Conservation (phyloP, 805 yeast species). For the Middelhovenomyces tepae region DNA sequence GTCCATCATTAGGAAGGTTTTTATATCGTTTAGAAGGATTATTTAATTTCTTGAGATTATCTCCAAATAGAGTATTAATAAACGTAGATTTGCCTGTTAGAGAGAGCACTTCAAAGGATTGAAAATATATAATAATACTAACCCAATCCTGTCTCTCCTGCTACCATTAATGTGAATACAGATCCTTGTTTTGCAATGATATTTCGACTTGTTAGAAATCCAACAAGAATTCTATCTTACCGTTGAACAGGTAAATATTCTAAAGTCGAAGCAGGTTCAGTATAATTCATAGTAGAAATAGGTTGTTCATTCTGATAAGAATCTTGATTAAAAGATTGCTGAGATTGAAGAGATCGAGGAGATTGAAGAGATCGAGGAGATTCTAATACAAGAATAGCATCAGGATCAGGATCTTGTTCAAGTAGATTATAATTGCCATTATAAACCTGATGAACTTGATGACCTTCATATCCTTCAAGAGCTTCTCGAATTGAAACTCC, state of each 20-base stretch:
- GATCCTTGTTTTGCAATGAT: conserved; percentile 52
- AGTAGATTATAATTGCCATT: too few species aligned
- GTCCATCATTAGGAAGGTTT: conserved; percentile 2
- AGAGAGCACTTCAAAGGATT: background rate
- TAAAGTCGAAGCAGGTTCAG: background rate
- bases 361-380: conserved; percentile 7
- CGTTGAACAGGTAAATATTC: conserved; percentile 2
- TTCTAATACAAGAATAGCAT: too few species aligned
- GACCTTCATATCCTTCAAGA: too few species aligned
- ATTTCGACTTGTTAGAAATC: conserved; percentile 32
- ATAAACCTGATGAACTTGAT: too few species aligned
- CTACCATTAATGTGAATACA: conserved; percentile 56
- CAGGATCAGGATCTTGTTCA: too few species aligned
- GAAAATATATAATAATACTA: conserved; percentile 20
- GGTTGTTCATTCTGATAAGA: background rate
- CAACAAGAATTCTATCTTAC: too few species aligned
- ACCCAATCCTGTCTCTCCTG: conserved; percentile 87
- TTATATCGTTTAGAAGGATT: background rate
- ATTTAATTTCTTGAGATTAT: background rate
- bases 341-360: too few species aligned
- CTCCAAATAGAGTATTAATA: conserved; percentile 67
- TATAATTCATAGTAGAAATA: background rate
- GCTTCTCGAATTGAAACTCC: too few species aligned
- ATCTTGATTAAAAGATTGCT: conserved; percentile 5
- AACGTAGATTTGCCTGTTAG: conserved; percentile 57